These are phyloP conservation scores for Zalaria obscura DNA, from an alignment of 2,329 filamentous ascomycete species.

Conservation along the genomic window DNA sequence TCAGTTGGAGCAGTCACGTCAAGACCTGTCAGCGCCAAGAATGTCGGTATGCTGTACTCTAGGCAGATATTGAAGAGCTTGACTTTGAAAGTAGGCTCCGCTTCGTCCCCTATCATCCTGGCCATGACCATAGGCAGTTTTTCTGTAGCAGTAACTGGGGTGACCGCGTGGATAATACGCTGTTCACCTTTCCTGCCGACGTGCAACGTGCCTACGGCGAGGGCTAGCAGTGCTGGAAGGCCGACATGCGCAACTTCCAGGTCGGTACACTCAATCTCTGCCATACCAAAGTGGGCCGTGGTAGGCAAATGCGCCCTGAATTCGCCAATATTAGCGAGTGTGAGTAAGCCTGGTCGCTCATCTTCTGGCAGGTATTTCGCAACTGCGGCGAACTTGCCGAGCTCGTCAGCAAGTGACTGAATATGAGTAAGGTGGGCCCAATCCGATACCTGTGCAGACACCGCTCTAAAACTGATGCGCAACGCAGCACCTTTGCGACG, in stretches of 20 bases:
- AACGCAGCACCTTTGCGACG: constrained; percentile 75
- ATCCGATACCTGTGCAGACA: constrained; percentile 49
- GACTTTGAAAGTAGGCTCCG: constrained; percentile 79
- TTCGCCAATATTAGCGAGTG: constrained; percentile 52
- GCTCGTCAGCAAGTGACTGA: constrained; percentile 58
- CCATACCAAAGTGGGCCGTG: constrained; percentile 52
- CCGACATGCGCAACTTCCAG: constrained; percentile 69
- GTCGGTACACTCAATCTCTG: constrained; percentile 44
- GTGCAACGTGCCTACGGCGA: constrained; percentile 52
- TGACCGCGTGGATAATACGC: constrained; percentile 54
- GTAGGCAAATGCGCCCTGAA: constrained; percentile 48
- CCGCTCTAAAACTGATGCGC: constrained; percentile 49
- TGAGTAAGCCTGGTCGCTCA: constrained; percentile 77
- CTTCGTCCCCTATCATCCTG: constrained; percentile 83
- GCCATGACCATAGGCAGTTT: constrained; percentile 62
- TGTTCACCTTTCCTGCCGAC: constrained; percentile 53
- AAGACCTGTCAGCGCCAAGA: constrained; percentile 67
- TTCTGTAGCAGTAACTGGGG: constrained; percentile 24
- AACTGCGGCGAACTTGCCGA: constrained; percentile 71
- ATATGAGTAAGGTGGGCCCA: constrained; percentile 54
- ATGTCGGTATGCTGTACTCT: constrained; percentile 78
- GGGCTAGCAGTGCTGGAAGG: constrained; percentile 66
- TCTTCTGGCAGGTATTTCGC: constrained; percentile 93
- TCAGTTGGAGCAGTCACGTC: constrained; percentile 42
- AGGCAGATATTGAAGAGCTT: constrained; percentile 71